Evolutionary conservation across 192 early-diverging fungal genomes (phyloP), one percentile per base, ranked within the genome.

Genomic region (Allomyces macrogynus): DNA sequence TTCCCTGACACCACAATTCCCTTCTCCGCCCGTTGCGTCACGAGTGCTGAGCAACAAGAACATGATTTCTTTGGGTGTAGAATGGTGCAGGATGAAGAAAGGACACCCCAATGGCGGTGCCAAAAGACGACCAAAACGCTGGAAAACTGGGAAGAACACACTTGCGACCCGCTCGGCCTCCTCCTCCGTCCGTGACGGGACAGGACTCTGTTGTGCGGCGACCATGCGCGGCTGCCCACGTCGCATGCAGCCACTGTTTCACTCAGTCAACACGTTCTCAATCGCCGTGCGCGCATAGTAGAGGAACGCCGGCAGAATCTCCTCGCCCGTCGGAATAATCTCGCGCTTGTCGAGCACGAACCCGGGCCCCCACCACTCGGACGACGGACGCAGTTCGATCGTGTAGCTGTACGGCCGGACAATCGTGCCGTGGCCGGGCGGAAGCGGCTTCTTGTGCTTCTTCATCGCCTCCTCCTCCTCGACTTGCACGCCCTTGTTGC

Each of bases 251-350:
- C 49, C 20, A 16, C 49, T 0, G 20, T 3, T n/a, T 57, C 49
- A 57, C 49, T 57, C 16, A 69, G 5, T 67, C 61, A 72, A 25
- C 20, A 67, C 67, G 63, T 68, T 64, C 60, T 69, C 66, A 5
- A 69, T 62, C 18, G 67, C 71, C 44, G 67, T 66, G 61, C 68
- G 65, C 11, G 67, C 71, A 67, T 69, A 72, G 68, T 69, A 69
- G 23, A 69, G 66, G 64, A 72, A 65, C 22, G 71, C 71, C 63
- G 68, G 57, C 23, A 70, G 54, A 68, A 74, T 74, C 65, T 74
- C 72, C 63, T 74, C 72, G 8, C 81, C 81, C 42, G 79, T 69
- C 4, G 81, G 80, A n/a, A 80, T 70, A 63, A 84, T 84, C 67
- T 81, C 73, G 25, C 67, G 66, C 11, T 80, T 78, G 22, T 77